Conservation (phyloP, 768 basidiomycete species). For the Boletus subparvulus region DNA sequence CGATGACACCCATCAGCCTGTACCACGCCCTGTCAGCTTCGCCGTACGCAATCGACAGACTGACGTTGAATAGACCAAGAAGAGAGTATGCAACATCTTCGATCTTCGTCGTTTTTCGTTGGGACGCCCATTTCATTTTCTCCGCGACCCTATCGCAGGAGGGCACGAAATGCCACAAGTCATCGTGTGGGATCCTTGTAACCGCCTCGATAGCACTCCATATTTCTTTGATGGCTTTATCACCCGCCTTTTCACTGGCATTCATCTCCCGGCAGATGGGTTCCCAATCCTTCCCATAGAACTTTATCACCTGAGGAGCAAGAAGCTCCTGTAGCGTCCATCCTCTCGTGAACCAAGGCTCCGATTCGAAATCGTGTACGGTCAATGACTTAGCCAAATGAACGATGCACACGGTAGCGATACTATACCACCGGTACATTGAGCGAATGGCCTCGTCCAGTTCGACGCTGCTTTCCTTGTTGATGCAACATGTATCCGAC, state of each 20-base stretch:
- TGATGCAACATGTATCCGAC: conserved; percentile 22
- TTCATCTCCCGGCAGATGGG: conserved; percentile 7
- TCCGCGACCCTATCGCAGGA: conserved; percentile 13
- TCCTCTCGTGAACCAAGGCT: conserved; percentile 22
- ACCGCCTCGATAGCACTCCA: conserved; percentile 2
- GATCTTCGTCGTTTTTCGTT: conserved; percentile 20
- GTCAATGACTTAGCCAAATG: conserved; percentile 15
- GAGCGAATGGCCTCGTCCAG: conserved; percentile 30
- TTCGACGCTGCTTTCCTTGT: conserved; percentile 29
- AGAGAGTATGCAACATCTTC: conserved; percentile 27
- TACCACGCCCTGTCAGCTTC: conserved; percentile 24
- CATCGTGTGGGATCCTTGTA: conserved; percentile 12
- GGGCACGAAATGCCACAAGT: conserved; percentile 9
- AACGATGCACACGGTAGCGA: conserved; percentile 21
- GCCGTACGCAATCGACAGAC: conserved; percentile 22
- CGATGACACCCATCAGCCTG: conserved; percentile 15
- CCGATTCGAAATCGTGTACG: conserved; percentile 9
- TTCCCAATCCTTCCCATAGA: conserved; percentile 18
- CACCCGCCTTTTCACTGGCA: background rate
- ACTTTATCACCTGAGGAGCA: conserved; percentile 14
- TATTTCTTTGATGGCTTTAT: conserved; percentile 10
- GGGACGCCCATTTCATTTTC: conserved; percentile 25
- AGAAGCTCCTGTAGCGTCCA: conserved; percentile 19
- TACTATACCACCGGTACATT: conserved; percentile 29
- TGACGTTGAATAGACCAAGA: conserved; percentile 23